These are phyloP conservation scores for Ganoderma lingzhi DNA, from an alignment of 1,284 basidiomycete species.

Conservation along the genomic window DNA sequence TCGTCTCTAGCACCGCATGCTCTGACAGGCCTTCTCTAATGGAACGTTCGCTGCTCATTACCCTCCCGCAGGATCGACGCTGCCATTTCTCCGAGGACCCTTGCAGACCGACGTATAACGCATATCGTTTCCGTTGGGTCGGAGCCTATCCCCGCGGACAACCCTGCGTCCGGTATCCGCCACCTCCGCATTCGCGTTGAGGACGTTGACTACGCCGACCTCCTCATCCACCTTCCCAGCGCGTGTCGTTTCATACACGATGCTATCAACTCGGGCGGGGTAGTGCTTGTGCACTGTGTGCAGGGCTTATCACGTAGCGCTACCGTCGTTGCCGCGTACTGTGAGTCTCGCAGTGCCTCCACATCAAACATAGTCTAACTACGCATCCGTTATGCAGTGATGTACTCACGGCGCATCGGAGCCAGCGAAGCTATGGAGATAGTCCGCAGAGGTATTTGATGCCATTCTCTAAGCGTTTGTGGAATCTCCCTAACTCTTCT, in stretches of 20 bases:
- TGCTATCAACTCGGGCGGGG: slow-evolving; percentile 71
- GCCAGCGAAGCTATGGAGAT: slow-evolving; percentile 67
- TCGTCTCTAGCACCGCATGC: slow-evolving; percentile 38
- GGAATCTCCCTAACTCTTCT: slow-evolving; percentile 19
- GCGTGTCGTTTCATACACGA: slow-evolving; percentile 84
- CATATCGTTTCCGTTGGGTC: slow-evolving; percentile 80
- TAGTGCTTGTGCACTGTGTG: slow-evolving; percentile 85
- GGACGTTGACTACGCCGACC: slow-evolving; percentile 86
- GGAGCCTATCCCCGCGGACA: slow-evolving; percentile 77
- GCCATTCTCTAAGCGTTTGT: background rate
- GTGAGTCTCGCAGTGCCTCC: slow-evolving; percentile 51
- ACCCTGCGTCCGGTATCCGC: slow-evolving; percentile 72
- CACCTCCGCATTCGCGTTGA: slow-evolving; percentile 79
- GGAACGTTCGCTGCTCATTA: slow-evolving; percentile 15
- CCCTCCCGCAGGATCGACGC: slow-evolving; percentile 62
- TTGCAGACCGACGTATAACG: slow-evolving; percentile 77
- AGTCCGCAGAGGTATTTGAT: slow-evolving; percentile 63
- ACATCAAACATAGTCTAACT: slow-evolving; percentile 7
- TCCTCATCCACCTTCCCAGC: slow-evolving; percentile 79
- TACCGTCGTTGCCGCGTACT: slow-evolving; percentile 83
- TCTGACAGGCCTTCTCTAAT: slow-evolving; percentile 30
- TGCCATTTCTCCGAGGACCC: slow-evolving; percentile 74
- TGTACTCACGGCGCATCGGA: slow-evolving; percentile 69
- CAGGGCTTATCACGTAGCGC: slow-evolving; percentile 86
- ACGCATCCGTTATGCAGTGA: slow-evolving; percentile 57